Base-by-base conservation (phyloP, 169 alveolate genomes). In the Babesia caballi region DNA sequence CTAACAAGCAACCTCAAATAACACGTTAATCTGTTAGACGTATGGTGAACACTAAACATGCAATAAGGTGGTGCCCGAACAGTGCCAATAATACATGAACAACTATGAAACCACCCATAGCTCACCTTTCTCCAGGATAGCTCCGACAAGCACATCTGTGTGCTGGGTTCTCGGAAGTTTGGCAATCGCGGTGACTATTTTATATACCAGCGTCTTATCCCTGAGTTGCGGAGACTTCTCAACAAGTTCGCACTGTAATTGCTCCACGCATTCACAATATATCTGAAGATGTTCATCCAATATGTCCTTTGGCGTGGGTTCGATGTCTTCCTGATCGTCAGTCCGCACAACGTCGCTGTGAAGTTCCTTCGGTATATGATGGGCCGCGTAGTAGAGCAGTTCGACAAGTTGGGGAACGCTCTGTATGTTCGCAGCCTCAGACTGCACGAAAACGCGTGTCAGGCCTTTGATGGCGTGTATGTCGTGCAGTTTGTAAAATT, bases 401-500 rank as follows among this genome's bases (percentile, higher is more conserved):
- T 77, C 85, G 12, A 77, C 72, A 11, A 77, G 57, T 25, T 53
- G 67, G 44, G 36, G 66, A 23, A 63, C 4, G 23, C 67, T 77
- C 42, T 56, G 63, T 23, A 30, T 32, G 15, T 27, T 4, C 38
- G 32, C 49, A 47, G 67, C 70, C 36, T 77, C 32, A 11, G 66
- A 32, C 40, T 66, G 65, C 5, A 77, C 60, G 11, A 77, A 60
- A 0, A 59, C 36, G 19, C 58, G 56, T 5, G 71, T 52, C 7
- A 77, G 8, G 25, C 66, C n/a, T 33, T 44, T 63, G 32, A 77
- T 49, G 17, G 82, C 85, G 30, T 33, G 17, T 7, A 52, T 51
- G 30, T 77, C 85, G 63, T 77, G 85, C 28, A 77, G 51, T 56
- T 67, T 49, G 33, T 70, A 77, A 66, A 77, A 77, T 44, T 77